These are phyloP conservation scores for Aspergillus diversus DNA, from an alignment of 495 filamentous ascomycete genomes.

Conservation along the genomic window DNA sequence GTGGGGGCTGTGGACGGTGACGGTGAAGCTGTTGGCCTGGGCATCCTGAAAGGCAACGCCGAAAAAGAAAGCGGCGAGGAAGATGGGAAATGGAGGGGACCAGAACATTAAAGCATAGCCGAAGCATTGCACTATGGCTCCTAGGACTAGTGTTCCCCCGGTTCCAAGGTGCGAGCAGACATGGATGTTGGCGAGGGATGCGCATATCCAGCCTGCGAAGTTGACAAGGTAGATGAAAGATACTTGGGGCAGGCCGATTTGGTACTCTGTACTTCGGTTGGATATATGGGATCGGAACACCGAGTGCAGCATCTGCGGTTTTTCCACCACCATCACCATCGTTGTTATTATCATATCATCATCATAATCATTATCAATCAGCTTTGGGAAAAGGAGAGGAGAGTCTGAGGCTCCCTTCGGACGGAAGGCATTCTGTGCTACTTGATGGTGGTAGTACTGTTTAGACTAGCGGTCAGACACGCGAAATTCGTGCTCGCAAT, in stretches of 20 bases:
- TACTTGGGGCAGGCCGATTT: constrained; percentile 49
- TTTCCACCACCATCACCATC: background rate
- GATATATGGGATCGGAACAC: constrained; percentile 57
- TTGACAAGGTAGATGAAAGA: constrained; percentile 50
- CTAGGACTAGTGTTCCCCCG: constrained; percentile 52
- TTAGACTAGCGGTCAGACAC: constrained; percentile 57
- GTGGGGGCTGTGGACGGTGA: constrained; percentile 49
- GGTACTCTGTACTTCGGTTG: constrained; percentile 48
- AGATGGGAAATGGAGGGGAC: constrained; percentile 52
- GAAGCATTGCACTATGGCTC: constrained; percentile 49
- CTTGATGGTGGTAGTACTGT: constrained; percentile 27
- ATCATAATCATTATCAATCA: constrained; percentile 6
- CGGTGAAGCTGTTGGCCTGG: constrained; percentile 55
- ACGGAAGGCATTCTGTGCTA: background rate
- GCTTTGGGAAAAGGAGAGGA: background rate
- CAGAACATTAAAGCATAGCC: constrained; percentile 53
- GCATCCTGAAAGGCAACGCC: constrained; percentile 59
- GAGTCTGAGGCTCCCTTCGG: constrained; percentile 1
- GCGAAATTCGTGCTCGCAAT: constrained; percentile 54
- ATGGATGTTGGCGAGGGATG: constrained; percentile 52
- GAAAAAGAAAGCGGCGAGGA: constrained; percentile 51
- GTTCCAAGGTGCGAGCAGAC: constrained; percentile 46
- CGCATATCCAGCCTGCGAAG: constrained; percentile 52
- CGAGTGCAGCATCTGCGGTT: constrained; percentile 50
- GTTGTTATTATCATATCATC: background rate